phyloP scores from a whole-genome alignment of 73 alveolate genomes.

The Diophrys appendiculata region DNA sequence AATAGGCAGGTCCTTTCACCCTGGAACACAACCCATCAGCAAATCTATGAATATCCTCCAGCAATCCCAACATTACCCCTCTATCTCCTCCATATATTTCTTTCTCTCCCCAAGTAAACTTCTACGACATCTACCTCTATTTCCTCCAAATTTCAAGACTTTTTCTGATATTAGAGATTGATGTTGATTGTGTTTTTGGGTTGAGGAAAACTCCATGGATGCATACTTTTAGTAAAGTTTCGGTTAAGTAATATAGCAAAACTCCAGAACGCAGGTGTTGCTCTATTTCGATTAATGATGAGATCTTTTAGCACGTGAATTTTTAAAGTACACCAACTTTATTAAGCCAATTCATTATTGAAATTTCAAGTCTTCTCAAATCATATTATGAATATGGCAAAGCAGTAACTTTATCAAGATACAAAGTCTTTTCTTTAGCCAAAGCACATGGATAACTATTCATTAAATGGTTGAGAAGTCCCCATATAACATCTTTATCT shows the following conservation, averaged over 20 bases:
- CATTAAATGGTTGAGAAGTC: slow-evolving; percentile 54
- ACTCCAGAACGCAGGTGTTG: slow-evolving; percentile 55
- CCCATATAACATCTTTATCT: slow-evolving; percentile 58
- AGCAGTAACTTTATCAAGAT: slow-evolving; percentile 6
- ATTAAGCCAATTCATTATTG: slow-evolving; percentile 56
- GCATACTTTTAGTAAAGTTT: slow-evolving; percentile 26
- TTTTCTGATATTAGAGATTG: slow-evolving; percentile 57
- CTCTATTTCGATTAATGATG: slow-evolving; percentile 35
- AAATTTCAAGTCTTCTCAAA: slow-evolving; percentile 44
- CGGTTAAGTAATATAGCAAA: slow-evolving; percentile 49
- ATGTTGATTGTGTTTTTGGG: slow-evolving; percentile 71
- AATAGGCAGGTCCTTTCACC: slow-evolving; percentile 55
- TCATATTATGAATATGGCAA: slow-evolving; percentile 50
- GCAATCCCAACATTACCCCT: slow-evolving; percentile 56
- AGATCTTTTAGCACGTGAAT: slow-evolving; percentile 3
- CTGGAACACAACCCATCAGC: slow-evolving; percentile 69
- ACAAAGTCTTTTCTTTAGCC: slow-evolving; percentile 24
- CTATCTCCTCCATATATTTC: slow-evolving; percentile 62
- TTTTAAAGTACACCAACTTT: slow-evolving; percentile 36
- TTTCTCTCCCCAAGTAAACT: slow-evolving; percentile 65
- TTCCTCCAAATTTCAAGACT: slow-evolving; percentile 58
- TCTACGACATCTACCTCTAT: slow-evolving; percentile 51
- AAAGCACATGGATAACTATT: slow-evolving; percentile 44
- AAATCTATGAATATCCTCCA: slow-evolving; percentile 71
- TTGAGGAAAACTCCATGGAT: slow-evolving; percentile 50